These are phyloP conservation scores for Hydnomerulius pinastri DNA, from an alignment of 768 basidiomycete species.

Conservation along the genomic window DNA sequence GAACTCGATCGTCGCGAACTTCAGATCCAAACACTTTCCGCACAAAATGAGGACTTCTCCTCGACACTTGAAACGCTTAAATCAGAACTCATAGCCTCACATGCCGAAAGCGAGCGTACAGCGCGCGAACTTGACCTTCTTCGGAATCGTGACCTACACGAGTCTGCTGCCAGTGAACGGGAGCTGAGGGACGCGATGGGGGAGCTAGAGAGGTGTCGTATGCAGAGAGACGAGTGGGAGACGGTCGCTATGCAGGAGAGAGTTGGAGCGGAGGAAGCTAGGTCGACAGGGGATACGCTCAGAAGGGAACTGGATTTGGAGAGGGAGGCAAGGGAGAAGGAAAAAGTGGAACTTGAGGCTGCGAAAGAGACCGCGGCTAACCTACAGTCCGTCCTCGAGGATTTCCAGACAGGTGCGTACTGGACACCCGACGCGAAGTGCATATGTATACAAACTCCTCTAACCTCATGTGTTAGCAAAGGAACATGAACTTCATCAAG, in stretches of 20 bases:
- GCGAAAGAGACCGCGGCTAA: conserved; percentile 79
- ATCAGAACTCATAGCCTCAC: conserved; percentile 73
- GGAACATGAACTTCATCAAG: conserved; percentile 85
- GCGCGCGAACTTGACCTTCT: conserved; percentile 69
- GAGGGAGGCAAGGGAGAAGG: conserved; percentile 57
- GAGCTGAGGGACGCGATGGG: conserved; percentile 79
- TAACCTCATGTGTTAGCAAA: conserved; percentile 56
- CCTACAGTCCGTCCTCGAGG: conserved; percentile 89
- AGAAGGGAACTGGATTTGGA: conserved; percentile 70
- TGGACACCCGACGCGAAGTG: too few relatives aligned
- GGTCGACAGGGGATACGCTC: conserved; percentile 53
- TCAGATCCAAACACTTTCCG: conserved; percentile 73
- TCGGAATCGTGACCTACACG: conserved; percentile 66
- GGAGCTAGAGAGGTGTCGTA: conserved; percentile 84
- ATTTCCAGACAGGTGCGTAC: conserved; percentile 87
- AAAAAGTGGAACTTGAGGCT: conserved; percentile 55
- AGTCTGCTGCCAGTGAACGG: conserved; percentile 68
- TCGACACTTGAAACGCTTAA: conserved; percentile 78
- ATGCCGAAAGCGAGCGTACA: conserved; percentile 72
- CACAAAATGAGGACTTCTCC: conserved; percentile 74
- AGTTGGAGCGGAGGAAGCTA: conserved; percentile 69
- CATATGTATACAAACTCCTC: too few relatives aligned
- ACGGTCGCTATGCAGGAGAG: conserved; percentile 62
- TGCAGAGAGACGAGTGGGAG: conserved; percentile 82
- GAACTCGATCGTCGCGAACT: conserved; percentile 94